These are phyloP conservation scores for Musa troglodytarum DNA, from an alignment of 176 grass and related monocot species.

Conservation along the genomic window DNA sequence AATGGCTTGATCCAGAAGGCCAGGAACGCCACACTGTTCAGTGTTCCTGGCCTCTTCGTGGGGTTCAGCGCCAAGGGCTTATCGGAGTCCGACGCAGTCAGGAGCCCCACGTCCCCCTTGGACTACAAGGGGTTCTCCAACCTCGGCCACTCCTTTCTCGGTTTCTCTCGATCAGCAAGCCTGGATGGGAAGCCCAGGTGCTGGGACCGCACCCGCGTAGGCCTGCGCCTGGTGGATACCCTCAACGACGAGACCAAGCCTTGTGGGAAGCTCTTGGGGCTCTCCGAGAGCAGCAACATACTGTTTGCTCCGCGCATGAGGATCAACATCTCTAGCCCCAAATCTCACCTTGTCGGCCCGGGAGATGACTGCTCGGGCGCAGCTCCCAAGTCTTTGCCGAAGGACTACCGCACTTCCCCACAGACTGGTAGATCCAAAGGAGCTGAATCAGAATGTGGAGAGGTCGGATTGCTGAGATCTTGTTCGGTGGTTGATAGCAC, in stretches of 20 bases:
- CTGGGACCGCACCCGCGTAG: constrained; percentile 53
- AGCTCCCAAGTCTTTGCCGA: constrained; percentile 43
- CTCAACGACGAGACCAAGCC: constrained; percentile 26
- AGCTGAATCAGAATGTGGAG: constrained; percentile 1
- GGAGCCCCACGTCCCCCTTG: constrained; percentile 82
- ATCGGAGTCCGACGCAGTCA: constrained; percentile 45
- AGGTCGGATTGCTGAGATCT: constrained; percentile 43
- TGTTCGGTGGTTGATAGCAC: constrained; percentile 35
- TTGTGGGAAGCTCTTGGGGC: constrained; percentile 14
- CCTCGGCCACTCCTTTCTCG: constrained; percentile 23
- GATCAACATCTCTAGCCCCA: constrained; percentile 15
- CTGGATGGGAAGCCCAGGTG: constrained; percentile 26
- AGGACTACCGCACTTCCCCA: constrained; percentile 32
- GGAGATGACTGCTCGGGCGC: not conserved
- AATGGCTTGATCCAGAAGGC: constrained; percentile 21
- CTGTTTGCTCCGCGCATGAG: constrained; percentile 15
- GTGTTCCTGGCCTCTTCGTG: constrained; percentile 58
- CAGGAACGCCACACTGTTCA: constrained; percentile 50
- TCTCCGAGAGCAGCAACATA: constrained; percentile 23
- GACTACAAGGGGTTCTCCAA: constrained; percentile 54
- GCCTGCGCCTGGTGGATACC: constrained; percentile 68
- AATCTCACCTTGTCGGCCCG: not conserved
- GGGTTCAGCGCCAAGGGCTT: constrained; percentile 46
- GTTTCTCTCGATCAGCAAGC: constrained; percentile 34
- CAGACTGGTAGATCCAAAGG: constrained; percentile 3